Evolutionary conservation across 75 land plant species (phyloP).

Genomic region (Larix kaempferi): DNA sequence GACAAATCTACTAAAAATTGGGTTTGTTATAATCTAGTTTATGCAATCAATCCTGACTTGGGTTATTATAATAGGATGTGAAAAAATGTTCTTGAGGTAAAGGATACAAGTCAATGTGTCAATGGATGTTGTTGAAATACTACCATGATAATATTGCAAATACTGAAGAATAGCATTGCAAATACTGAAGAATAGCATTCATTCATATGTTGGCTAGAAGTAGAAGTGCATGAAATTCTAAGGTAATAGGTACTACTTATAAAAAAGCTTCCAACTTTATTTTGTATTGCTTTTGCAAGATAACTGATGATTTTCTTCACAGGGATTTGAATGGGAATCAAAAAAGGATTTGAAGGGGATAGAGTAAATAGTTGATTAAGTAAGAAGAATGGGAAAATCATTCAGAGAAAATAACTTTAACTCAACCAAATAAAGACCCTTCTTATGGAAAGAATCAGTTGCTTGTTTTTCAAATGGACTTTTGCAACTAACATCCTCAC

Average conservation of each 20-base stretch:
- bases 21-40: background rate
- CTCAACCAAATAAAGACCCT: background rate
- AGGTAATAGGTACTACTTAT: background rate
- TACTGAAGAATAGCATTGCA: too few relatives aligned
- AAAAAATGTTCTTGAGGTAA: background rate
- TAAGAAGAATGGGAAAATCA: background rate
- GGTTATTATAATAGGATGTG: background rate
- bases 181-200: background rate
- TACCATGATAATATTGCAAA: background rate
- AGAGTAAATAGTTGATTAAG: background rate
- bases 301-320: background rate
- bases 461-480: background rate
- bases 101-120: constrained; percentile 1
- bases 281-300: background rate
- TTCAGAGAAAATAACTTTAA: background rate
- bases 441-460: background rate
- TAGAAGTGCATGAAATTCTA: background rate
- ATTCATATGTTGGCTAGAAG: background rate
- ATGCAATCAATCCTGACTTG: background rate
- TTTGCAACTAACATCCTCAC: background rate
- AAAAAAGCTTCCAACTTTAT: too few relatives aligned
- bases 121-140: background rate
- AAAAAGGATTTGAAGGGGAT: background rate
- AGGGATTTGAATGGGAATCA: background rate
- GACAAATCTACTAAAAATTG: background rate